Base-by-base conservation (phyloP, 129 eudicot genomes). In the Silybum marianum region DNA sequence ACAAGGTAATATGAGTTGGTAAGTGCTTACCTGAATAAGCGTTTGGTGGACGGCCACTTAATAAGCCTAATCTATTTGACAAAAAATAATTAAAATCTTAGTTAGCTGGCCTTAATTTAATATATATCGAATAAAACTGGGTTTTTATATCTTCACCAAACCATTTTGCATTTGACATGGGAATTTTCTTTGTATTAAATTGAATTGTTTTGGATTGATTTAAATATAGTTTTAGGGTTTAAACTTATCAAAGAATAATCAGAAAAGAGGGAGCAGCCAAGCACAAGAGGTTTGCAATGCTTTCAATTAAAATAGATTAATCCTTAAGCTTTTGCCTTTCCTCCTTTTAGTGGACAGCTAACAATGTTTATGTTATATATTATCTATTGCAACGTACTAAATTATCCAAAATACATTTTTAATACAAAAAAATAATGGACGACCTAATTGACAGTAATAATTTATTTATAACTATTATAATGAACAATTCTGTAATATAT, bases 251-350 rank as follows among this genome's bases (percentile, higher is more conserved):
- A 30, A 69, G 85, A 82, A 82, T 82, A 68, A 82, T 69, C 48
- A 48, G 71, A 75, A 75, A 82, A 82, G 85, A 51, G 81, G 76
- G 76, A 82, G 77, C 77, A 82, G 81, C 85, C 85, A 82, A 82
- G 42, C 77, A 82, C 65, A 82, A 82, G 60, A 75, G 25, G 85
- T 36, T 76, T 82, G 72, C 65, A 68, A 69, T 67, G 81, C 76
- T 75, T 68, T 82, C 40, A n/a, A 69, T 48, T 82, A 24, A 34
- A 75, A 34, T 74, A 74, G 75, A 82, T 68, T 75, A 82, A 75
- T 75, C 76, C 22, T 48, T 69, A 75, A 82, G 72, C 81, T 75
- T 75, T 75, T 75, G 81, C 77, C 71, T 82, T 75, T 69, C 46
- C 62, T 69, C 65, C 46, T 72, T 75, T 75, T 36, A 51, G 77